phyloP scores from a whole-genome alignment of 768 basidiomycete species.

The Podaxis sp. region DNA sequence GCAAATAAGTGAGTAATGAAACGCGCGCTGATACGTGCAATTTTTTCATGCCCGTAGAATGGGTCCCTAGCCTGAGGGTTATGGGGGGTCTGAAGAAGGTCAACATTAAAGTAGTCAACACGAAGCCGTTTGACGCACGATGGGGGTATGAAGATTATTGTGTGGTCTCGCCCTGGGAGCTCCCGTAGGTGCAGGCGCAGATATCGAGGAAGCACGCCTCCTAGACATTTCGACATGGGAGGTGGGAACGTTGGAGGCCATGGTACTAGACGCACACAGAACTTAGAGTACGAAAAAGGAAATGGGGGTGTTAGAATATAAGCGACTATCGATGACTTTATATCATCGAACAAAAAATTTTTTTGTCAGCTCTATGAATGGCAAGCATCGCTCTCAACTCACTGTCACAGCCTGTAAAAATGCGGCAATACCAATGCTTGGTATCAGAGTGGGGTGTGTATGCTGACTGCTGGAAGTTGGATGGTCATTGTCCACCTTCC shows the following conservation, averaged over 20 bases:
- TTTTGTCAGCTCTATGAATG: slow-evolving; percentile 2
- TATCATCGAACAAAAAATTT: slow-evolving; percentile 9
- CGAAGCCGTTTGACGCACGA: slow-evolving; percentile 8
- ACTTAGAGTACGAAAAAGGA: slow-evolving; percentile 9
- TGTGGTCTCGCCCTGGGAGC: slow-evolving; percentile 15
- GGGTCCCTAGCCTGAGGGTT: slow-evolving; percentile 43
- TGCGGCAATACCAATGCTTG: too few relatives aligned
- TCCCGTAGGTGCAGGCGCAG: slow-evolving; percentile 6
- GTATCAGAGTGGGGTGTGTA: too few relatives aligned
- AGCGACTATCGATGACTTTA: background rate
- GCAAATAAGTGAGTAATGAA: slow-evolving; percentile 87
- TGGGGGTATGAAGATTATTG: slow-evolving; percentile 10
- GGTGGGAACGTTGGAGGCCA: slow-evolving; percentile 8
- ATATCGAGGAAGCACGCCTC: slow-evolving; percentile 9
- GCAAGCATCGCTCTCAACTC: background rate
- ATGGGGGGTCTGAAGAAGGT: slow-evolving; percentile 24
- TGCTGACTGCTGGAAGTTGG: too few relatives aligned
- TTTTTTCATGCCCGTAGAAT: slow-evolving; percentile 75
- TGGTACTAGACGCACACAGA: slow-evolving; percentile 1
- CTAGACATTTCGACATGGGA: slow-evolving; percentile 13
- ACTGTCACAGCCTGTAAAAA: background rate
- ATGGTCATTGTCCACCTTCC: background rate
- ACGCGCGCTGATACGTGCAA: slow-evolving; percentile 66
- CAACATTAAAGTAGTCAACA: slow-evolving; percentile 13
- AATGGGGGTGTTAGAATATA: background rate